These are phyloP conservation scores for Vaccinium darrowii DNA, from an alignment of 148 eudicot genomes.

Conservation along the genomic window DNA sequence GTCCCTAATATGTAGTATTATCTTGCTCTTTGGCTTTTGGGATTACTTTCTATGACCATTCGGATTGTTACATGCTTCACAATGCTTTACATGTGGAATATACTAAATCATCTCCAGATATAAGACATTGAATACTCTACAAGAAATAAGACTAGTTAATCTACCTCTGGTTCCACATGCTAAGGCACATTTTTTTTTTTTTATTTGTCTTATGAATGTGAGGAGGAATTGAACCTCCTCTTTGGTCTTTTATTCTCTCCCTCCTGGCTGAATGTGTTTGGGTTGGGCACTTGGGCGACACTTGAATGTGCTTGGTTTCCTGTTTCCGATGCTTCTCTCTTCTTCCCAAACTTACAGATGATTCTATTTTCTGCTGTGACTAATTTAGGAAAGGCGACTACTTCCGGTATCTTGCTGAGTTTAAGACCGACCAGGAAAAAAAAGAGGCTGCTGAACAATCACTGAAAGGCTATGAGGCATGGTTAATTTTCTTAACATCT, in stretches of 20 bases:
- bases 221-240: neutral
- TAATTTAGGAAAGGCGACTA: slow-evolving; percentile 27
- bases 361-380: neutral
- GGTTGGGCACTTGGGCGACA: neutral
- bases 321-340: neutral
- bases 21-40: neutral
- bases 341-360: neutral
- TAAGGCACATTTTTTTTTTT: neutral
- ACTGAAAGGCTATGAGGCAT: slow-evolving; percentile 19
- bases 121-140: too few relatives aligned
- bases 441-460: slow-evolving; percentile 27
- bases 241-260: neutral
- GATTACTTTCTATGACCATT: neutral
- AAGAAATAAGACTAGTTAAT: neutral
- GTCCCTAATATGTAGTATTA: neutral
- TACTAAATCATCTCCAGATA: neutral
- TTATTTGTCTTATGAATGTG: neutral
- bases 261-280: neutral
- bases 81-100: neutral
- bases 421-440: slow-evolving; percentile 18
- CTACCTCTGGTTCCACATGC: neutral
- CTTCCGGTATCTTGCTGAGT: slow-evolving; percentile 25
- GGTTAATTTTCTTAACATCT: neutral
- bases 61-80: neutral
- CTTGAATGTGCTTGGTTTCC: neutral